These are phyloP conservation scores for Aspergillus pseudonomiae DNA, from an alignment of 2,329 filamentous ascomycete species.

Conservation along the genomic window DNA sequence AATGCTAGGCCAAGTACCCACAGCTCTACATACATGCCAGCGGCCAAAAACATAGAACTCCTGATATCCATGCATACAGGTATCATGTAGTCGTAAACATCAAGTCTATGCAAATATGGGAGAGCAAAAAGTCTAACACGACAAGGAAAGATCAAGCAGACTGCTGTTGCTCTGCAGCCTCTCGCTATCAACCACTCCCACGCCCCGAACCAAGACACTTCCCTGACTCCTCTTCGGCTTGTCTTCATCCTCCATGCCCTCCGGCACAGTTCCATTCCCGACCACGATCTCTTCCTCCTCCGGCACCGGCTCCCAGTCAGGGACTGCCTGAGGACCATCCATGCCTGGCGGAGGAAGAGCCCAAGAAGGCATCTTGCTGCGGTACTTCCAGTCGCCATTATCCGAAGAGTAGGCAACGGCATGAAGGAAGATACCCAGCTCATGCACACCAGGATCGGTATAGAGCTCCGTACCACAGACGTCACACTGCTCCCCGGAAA, in stretches of 20 bases:
- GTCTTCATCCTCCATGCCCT: slow-evolving; percentile 29
- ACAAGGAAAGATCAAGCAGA: not conserved
- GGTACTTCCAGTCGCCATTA: slow-evolving; percentile 82
- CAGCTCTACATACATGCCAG: not conserved
- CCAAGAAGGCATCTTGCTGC: slow-evolving; percentile 83
- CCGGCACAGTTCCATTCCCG: slow-evolving; percentile 37
- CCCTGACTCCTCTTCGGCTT: slow-evolving; percentile 12
- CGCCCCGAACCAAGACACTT: slow-evolving; percentile 35
- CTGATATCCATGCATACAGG: slow-evolving; percentile 1
- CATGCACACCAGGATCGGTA: slow-evolving; percentile 86
- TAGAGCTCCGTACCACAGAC: slow-evolving; percentile 87
- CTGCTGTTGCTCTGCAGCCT: not conserved
- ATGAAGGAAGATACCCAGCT: slow-evolving; percentile 91
- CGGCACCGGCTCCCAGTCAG: slow-evolving; percentile 44
- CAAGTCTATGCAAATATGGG: not conserved
- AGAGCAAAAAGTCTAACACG: not conserved
- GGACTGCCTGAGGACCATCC: slow-evolving; percentile 71
- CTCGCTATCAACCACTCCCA: slow-evolving; percentile 36
- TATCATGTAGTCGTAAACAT: slow-evolving; percentile 1
- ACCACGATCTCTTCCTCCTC: slow-evolving; percentile 44
- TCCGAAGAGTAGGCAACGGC: slow-evolving; percentile 86
- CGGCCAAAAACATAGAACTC: not conserved
- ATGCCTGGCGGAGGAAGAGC: slow-evolving; percentile 76
- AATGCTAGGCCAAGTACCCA: not conserved
- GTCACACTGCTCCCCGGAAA: slow-evolving; percentile 81